Conservation (phyloP, 305 asterid species). For the Solanum hybrid region DNA sequence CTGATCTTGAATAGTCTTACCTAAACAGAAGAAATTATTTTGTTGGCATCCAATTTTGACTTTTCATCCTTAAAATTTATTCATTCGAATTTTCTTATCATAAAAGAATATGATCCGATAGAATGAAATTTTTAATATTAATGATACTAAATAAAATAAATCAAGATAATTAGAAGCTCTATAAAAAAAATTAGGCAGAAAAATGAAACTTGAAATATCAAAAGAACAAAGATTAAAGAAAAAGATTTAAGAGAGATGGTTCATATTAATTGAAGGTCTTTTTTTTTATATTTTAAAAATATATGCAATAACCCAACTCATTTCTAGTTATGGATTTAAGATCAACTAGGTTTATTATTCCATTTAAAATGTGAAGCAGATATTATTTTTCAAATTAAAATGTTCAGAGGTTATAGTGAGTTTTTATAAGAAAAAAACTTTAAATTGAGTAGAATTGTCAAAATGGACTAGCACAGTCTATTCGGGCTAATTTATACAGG, state of each 20-base stretch:
- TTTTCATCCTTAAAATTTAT: background rate
- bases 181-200: background rate
- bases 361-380: background rate
- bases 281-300: too few relatives aligned
- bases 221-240: background rate
- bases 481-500: too few relatives aligned
- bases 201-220: background rate
- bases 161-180: background rate
- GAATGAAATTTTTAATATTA: background rate
- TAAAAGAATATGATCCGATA: background rate
- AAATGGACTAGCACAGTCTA: too few relatives aligned
- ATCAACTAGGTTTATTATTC: background rate
- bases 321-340: background rate
- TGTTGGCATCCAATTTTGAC: background rate
- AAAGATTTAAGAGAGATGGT: background rate
- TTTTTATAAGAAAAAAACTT: too few relatives aligned
- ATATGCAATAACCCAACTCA: background rate
- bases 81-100: too few relatives aligned
- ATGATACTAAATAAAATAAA: background rate
- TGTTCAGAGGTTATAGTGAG: background rate
- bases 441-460: too few relatives aligned
- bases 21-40: too few relatives aligned
- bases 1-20: background rate
- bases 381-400: background rate
- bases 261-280: background rate